phyloP scores from a whole-genome alignment of 495 filamentous ascomycete species.

The Chlorociboria aeruginascens region DNA sequence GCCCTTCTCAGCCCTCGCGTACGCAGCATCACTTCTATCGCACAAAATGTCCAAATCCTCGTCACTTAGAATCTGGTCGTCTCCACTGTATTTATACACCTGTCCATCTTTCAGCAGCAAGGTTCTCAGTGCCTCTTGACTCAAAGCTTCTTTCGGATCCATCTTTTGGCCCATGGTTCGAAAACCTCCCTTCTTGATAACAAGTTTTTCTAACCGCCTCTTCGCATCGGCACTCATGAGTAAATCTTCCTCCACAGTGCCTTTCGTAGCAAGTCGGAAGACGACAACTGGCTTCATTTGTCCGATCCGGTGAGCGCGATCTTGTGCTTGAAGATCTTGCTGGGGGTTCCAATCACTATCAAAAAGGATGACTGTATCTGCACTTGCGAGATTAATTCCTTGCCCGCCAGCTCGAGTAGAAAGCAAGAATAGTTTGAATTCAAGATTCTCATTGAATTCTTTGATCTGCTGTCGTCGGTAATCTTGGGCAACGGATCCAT shows the following conservation, averaged over 20 bases:
- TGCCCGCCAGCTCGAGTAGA: conserved; percentile 87
- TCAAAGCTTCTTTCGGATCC: conserved; percentile 41
- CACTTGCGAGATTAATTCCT: conserved; percentile 94
- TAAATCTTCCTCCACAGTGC: conserved; percentile 81
- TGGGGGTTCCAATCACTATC: conserved; percentile 98
- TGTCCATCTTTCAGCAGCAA: conserved; percentile 53
- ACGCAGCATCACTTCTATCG: conserved; percentile 80
- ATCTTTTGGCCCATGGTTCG: conserved; percentile 43
- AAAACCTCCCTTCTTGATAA: conserved; percentile 86
- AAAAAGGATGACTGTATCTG: conserved; percentile 93
- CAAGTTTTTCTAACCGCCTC: conserved; percentile 84
- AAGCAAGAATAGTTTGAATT: conserved; percentile 71
- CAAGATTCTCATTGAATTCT: conserved; percentile 63
- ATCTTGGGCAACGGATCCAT: conserved; percentile 71
- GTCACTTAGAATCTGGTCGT: conserved; percentile 57
- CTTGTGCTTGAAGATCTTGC: conserved; percentile 91
- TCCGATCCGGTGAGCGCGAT: conserved; percentile 88
- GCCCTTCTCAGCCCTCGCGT: conserved; percentile 63
- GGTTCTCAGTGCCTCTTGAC: conserved; percentile 45
- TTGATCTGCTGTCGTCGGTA: conserved; percentile 77
- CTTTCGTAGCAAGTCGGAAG: conserved; percentile 89
- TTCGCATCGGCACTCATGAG: conserved; percentile 86
- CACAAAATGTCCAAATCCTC: conserved; percentile 67
- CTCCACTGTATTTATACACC: conserved; percentile 43
- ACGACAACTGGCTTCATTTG: conserved; percentile 86